These are phyloP conservation scores for Hypomyces perniciosus DNA, from an alignment of 2,329 filamentous ascomycete species.

Conservation along the genomic window DNA sequence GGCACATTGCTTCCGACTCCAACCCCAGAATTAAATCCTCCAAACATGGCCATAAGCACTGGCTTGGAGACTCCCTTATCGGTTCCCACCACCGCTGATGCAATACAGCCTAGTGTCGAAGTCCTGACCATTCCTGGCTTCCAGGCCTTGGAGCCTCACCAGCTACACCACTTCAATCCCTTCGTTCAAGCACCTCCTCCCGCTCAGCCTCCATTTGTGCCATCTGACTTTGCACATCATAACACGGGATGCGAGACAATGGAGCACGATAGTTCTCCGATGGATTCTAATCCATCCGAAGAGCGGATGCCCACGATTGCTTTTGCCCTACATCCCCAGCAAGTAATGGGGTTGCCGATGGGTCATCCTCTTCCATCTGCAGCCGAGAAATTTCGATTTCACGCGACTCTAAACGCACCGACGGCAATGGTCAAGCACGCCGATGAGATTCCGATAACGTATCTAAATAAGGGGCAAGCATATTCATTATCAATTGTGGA, in stretches of 20 bases:
- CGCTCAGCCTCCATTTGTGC: slow-evolving; percentile 59
- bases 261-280: slow-evolving; percentile 65
- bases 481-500: no score
- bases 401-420: no score
- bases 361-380: no score
- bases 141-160: slow-evolving; percentile 54
- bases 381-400: no score
- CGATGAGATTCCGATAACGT: no score
- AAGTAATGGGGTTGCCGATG: slow-evolving; percentile 42
- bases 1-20: slow-evolving; percentile 77
- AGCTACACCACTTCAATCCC: slow-evolving; percentile 62
- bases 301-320: slow-evolving; percentile 52
- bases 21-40: slow-evolving; percentile 75
- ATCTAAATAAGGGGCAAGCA: no score
- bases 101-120: slow-evolving; percentile 52
- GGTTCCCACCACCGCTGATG: slow-evolving; percentile 62
- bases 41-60: no score
- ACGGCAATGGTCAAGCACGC: no score
- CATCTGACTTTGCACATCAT: slow-evolving; percentile 74
- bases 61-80: slow-evolving; percentile 77
- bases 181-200: slow-evolving; percentile 60
- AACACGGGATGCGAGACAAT: slow-evolving; percentile 75
- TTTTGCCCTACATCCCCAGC: slow-evolving; percentile 50
- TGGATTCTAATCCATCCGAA: slow-evolving; percentile 49
- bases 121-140: slow-evolving; percentile 64